Percentiles rank a stretch among this genome's conserved stretches.
Evolutionary conservation across 192 early-diverging fungal genomes (phyloP).

Genomic region (Gaertneriomyces semiglobifer): DNA sequence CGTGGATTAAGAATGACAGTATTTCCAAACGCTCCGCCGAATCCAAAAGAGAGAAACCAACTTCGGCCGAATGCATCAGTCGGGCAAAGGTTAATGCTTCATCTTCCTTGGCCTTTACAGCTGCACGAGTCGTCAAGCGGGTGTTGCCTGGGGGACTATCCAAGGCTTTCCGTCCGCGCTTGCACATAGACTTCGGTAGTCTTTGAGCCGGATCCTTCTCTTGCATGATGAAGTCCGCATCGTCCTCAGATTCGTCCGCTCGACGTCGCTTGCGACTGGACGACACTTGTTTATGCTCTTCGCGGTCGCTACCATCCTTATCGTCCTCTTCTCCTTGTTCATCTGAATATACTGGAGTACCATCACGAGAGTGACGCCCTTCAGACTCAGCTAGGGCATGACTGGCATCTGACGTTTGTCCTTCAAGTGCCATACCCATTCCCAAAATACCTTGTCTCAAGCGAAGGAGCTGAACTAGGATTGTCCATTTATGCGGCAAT

Average conservation of each 20-base stretch:
- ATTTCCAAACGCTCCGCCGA: constrained; percentile 49
- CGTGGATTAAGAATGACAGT: constrained; percentile 61
- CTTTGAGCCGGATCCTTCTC: constrained; percentile 3
- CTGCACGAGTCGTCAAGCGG: constrained; percentile 5
- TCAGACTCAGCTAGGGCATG: not conserved
- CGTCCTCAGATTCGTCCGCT: constrained; percentile 9
- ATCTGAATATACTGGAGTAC: constrained; percentile 2
- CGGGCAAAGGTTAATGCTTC: constrained; percentile 27
- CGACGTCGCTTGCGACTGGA: constrained; percentile 23
- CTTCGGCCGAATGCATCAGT: constrained; percentile 16
- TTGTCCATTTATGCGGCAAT: constrained; percentile 31
- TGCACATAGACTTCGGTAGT: not conserved
- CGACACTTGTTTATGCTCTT: not conserved
- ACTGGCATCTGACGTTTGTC: not conserved
- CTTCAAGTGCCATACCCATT: constrained; percentile 21
- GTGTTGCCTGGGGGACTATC: not conserved
- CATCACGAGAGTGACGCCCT: not conserved
- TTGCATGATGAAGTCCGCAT: constrained; percentile 7
- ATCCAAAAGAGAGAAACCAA: constrained; percentile 44
- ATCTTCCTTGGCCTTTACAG: constrained; percentile 3
- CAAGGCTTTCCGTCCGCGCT: not conserved
- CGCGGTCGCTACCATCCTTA: constrained; percentile 1
- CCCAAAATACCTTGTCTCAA: constrained; percentile 1
- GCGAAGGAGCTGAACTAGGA: constrained; percentile 22
- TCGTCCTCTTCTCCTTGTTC: not conserved